Evolutionary conservation across 495 filamentous ascomycete genomes (phyloP).

Genomic region (Penicillium roqueforti): DNA sequence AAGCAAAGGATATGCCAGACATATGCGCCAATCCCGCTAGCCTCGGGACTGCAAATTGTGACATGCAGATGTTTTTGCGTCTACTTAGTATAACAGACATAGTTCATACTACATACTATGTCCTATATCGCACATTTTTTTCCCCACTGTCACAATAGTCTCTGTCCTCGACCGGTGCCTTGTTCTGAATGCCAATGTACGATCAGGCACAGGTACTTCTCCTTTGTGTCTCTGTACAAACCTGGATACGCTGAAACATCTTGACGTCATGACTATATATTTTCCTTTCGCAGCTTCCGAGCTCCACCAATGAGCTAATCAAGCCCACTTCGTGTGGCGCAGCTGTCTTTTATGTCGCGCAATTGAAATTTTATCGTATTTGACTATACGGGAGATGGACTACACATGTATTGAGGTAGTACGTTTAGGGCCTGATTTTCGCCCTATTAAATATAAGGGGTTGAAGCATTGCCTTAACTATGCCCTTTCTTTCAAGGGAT

Average conservation of each 20-base stretch:
- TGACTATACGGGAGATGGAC: neutral
- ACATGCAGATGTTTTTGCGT: neutral
- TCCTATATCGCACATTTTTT: neutral
- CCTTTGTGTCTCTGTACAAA: conserved; percentile 2
- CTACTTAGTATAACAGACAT: neutral
- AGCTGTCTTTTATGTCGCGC: neutral
- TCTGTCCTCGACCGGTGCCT: conserved; percentile 4
- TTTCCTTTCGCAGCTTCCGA: conserved; percentile 5
- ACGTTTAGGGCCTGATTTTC: neutral
- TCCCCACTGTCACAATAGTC: neutral
- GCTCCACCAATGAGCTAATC: conserved; percentile 10
- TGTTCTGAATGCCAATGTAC: conserved; percentile 6
- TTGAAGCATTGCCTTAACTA: neutral
- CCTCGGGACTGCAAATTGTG: neutral
- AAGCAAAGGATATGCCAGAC: conserved; percentile 41
- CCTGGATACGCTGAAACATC: conserved; percentile 18
- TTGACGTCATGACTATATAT: conserved; percentile 26
- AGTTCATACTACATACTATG: neutral
- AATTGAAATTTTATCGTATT: conserved; percentile 4
- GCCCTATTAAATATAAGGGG: neutral
- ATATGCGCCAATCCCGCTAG: neutral
- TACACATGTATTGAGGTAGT: neutral
- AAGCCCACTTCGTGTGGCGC: conserved; percentile 21
- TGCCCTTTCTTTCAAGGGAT: neutral
- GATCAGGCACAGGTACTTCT: conserved; percentile 13